Conservation (phyloP, 2,329 filamentous ascomycete genomes). For the Didymella keratinophila region DNA sequence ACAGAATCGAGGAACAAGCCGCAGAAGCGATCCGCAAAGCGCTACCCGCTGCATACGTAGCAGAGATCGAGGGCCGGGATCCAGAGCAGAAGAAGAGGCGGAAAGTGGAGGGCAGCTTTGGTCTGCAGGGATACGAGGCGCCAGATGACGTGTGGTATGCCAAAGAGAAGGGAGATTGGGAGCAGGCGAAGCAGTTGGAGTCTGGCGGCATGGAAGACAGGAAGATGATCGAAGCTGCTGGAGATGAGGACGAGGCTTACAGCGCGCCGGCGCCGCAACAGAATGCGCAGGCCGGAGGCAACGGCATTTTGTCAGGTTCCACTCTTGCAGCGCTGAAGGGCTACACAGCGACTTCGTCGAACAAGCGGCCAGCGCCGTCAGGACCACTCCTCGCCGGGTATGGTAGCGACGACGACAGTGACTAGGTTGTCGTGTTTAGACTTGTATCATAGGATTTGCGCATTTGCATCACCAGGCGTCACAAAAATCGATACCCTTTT, state of each 20-base stretch:
- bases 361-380: constrained; percentile 62
- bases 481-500: constrained; percentile 24
- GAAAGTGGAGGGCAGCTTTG: constrained; percentile 86
- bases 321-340: constrained; percentile 81
- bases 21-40: constrained; percentile 91
- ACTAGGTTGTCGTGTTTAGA: constrained; percentile 44
- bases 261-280: constrained; percentile 32
- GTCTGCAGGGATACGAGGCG: constrained; percentile 88
- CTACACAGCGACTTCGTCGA: constrained; percentile 52
- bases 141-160: constrained; percentile 95
- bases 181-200: constrained; percentile 68
- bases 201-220: constrained; percentile 64
- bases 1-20: constrained; percentile 91
- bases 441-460: constrained; percentile 5
- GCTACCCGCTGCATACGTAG: constrained; percentile 87
- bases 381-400: constrained; percentile 79
- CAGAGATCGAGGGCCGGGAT: constrained; percentile 91
- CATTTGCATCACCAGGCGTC: constrained; percentile 21
- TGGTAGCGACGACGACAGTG: constrained; percentile 85
- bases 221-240: constrained; percentile 56
- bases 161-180: constrained; percentile 72
- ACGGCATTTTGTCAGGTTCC: constrained; percentile 80
- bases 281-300: constrained; percentile 41
- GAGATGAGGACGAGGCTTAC: constrained; percentile 36
- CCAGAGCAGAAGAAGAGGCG: constrained; percentile 86